Evolutionary conservation across 257 asterid species (phyloP), one percentile per base, ranked within the genome.

Genomic region (Schizonepeta tenuifolia): DNA sequence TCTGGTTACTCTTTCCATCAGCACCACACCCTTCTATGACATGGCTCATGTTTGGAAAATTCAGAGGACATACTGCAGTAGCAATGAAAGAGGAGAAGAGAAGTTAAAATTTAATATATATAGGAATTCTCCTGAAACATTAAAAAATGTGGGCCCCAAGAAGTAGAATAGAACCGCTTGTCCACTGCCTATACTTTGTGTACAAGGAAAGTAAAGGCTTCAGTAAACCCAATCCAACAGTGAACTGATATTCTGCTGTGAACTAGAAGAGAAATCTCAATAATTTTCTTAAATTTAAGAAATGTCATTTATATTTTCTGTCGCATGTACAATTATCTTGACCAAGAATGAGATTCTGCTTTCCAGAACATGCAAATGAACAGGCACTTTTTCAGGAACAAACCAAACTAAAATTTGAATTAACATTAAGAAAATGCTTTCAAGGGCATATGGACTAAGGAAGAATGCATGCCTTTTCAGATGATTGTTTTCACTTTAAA

Each of bases 51-150:
- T 74, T 87, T 7, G 99, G 99, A 71, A 95, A 92, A 43, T 76
- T 85, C 87, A 95, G 82, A 69, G 99, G 99, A 64, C 99, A 95
- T 20, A 84, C 99, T 95, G 89, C 73, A 78, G 69, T 41, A 70
- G 15, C 24, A 74, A 55, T 9, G 17, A 62, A 60, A 65, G 41
- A 57, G 50, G 21, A 73, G 69, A 56, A 59, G 18, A 13, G 15
- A 50, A 71, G 69, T 80, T 43, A 75, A 58, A 31, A 2, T 60
- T 64, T 17, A 28, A 54, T 31, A 15, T 10, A 50, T 58, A n/a
- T 57, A 46, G 14, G 33, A 53, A 14, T 33, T n/a, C 10, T 24
- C 15, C 28, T 20, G 5, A 63, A 5, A 33, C 6, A 20, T 8
- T 1, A 26, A 31, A 58, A 33, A 49, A 73, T 38, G 31, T 28